Conservation (phyloP, 192 early-diverging fungal genomes). For the Coemansia sp. region DNA sequence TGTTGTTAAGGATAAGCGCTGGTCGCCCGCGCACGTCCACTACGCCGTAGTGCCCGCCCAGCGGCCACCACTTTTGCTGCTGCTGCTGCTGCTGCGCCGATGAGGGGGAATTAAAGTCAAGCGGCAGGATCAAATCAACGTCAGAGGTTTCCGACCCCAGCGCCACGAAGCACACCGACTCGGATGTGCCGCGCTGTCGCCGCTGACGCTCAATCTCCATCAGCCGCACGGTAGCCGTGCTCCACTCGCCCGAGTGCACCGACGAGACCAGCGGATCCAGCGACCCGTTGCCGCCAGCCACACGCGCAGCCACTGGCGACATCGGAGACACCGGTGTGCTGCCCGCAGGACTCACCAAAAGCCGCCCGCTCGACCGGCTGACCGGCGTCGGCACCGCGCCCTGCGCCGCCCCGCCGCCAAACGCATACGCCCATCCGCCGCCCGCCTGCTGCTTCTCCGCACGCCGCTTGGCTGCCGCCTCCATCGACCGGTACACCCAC, state of each 20-base stretch:
- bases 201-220: conserved; percentile 31
- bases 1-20: conserved; percentile 22
- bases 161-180: conserved; percentile 20
- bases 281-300: conserved; percentile 21
- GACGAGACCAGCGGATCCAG: conserved; percentile 36
- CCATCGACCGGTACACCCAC: conserved; percentile 42
- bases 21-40: conserved; percentile 1
- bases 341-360: neutral
- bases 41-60: conserved; percentile 37
- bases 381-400: neutral
- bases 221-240: conserved; percentile 36
- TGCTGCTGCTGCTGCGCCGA: neutral
- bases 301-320: neutral
- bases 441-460: conserved; percentile 5
- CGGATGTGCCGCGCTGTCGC: neutral
- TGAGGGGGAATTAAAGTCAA: neutral
- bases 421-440: conserved; percentile 7
- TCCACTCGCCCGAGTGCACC: conserved; percentile 46
- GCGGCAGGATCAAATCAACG: conserved; percentile 25
- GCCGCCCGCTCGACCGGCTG: neutral
- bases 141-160: conserved; percentile 33
- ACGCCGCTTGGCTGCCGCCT: neutral
- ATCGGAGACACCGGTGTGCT: neutral
- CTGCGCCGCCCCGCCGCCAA: neutral
- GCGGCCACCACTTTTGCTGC: conserved; percentile 32